A percentile compares a stretch with the other conserved stretches of the same genome.
Conservation (phyloP, 116 monocot species). For the Cymodocea nodosa region DNA sequence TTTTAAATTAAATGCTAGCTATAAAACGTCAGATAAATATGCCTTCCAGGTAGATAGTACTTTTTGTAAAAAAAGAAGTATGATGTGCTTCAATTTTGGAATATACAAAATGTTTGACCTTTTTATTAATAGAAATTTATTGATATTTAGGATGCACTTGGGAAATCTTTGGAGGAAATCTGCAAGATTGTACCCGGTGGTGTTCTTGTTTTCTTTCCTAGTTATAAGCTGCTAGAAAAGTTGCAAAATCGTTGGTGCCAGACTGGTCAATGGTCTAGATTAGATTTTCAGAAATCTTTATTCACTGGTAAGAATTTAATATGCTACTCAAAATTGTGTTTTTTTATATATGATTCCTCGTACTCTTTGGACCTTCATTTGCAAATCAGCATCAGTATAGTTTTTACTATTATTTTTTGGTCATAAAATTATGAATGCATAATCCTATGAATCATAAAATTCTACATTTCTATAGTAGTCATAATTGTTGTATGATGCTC, state of each 20-base stretch:
- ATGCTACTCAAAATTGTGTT: neutral
- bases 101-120: no score
- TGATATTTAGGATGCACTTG: slow-evolving; percentile 62
- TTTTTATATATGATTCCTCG: slow-evolving; percentile 4
- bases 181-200: slow-evolving; percentile 84
- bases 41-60: slow-evolving; percentile 60
- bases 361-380: neutral
- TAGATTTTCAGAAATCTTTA: slow-evolving; percentile 60
- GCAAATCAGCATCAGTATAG: no score
- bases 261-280: slow-evolving; percentile 81
- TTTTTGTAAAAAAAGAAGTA: no score
- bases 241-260: slow-evolving; percentile 68
- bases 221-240: slow-evolving; percentile 91
- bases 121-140: neutral
- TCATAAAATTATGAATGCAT: no score
- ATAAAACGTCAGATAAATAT: slow-evolving; percentile 69
- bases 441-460: no score
- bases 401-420: no score
- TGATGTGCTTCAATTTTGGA: neutral
- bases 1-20: slow-evolving; percentile 86
- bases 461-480: no score
- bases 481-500: neutral
- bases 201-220: slow-evolving; percentile 90
- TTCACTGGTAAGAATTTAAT: slow-evolving; percentile 56
- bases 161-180: slow-evolving; percentile 84